phyloP scores from a whole-genome alignment of 73 alveolate genomes.

The Tetrahymena malaccensis region DNA sequence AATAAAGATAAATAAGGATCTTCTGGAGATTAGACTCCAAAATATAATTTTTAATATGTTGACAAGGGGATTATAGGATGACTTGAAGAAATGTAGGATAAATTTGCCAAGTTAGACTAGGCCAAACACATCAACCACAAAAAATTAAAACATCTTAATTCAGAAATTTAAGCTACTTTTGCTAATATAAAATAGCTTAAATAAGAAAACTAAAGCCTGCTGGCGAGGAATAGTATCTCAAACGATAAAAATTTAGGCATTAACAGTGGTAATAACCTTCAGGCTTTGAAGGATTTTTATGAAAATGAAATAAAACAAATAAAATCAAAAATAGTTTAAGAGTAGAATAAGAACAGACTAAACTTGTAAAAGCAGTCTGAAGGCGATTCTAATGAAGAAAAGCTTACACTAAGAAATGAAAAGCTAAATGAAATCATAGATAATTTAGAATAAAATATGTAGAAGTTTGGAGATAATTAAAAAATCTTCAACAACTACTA shows the following conservation, averaged over 20 bases:
- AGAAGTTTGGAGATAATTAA: neutral
- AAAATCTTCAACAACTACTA: neutral
- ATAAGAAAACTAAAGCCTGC: neutral
- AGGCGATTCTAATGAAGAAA: neutral
- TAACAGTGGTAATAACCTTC: neutral
- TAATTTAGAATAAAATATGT: neutral
- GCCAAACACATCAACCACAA: neutral
- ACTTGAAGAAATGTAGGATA: neutral
- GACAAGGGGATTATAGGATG: neutral
- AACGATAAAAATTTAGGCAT: neutral
- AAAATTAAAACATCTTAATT: neutral
- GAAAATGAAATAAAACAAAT: neutral
- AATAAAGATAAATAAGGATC: neutral
- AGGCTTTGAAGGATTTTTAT: neutral
- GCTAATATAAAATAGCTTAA: neutral
- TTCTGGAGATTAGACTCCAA: neutral
- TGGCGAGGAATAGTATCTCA: neutral
- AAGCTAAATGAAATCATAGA: neutral
- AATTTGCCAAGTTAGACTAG: neutral
- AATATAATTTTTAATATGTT: neutral
- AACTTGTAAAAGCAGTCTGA: neutral
- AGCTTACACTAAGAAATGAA: neutral
- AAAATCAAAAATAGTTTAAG: neutral
- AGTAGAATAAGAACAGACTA: neutral
- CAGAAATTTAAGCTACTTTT: neutral